Evolutionary conservation across 192 early-diverging fungal genomes (phyloP), one percentile per base, ranked within the genome.

Genomic region (Funneliformis mosseae): DNA sequence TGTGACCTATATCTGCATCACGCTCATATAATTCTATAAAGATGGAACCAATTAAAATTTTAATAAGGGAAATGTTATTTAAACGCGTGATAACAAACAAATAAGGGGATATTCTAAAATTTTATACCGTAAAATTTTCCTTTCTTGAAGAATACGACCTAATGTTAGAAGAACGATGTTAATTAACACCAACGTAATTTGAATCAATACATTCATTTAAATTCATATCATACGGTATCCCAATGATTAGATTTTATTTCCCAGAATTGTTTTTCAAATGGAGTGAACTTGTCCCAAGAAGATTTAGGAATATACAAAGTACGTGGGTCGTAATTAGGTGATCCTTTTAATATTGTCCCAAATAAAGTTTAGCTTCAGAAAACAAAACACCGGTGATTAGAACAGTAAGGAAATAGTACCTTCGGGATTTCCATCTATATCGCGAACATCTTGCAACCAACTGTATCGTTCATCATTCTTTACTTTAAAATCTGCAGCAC

Each of bases 201-300:
- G 18, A 70, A 70, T 14, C 7, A 55, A 76, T 42, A 61, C 28
- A 60, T 41, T 14, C 62, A 69, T 41, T 25, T 27, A 28, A 7
- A 33, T 55, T 67, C 5, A 62, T 25, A 27, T 46, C 80, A 67
- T 81, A 96, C 93, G 0, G 94, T 94, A 83, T 98, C 96, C 93
- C 96, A 99, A 74, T 96, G 91, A 78, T 93, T 88, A 77, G 86
- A 84, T 85, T 99, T 99, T 83, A 99, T 97, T 87, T 98, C 95
- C 98, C 98, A 99, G 84, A 95, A 99, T 86, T 99, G 98, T 59
- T 91, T 89, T 88, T 99, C 98, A 85, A 99, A 99, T 11, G 95
- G 90, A 23, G 97, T 96, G 74, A 99, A 98, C 8, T 89, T 85
- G 39, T 88, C 84, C 95, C 96, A 97, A 4, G 96, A 95, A 14